Percentiles rank a stretch among this genome's conserved stretches.
Conservation (phyloP, 305 asterid species). For the Fraxinus latifolia region DNA sequence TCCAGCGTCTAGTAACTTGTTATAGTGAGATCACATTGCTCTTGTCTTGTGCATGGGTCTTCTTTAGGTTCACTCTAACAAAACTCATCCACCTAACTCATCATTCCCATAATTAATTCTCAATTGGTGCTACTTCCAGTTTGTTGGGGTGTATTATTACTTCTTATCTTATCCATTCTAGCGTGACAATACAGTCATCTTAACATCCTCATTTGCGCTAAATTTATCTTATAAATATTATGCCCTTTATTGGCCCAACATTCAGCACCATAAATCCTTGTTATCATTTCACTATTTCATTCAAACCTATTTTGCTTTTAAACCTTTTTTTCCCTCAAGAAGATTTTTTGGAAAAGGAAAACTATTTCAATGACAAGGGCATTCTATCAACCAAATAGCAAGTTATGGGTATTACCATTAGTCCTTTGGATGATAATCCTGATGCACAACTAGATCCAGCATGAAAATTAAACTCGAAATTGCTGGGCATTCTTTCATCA, state of each 20-base stretch:
- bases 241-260: neutral
- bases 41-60: neutral
- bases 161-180: neutral
- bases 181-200: neutral
- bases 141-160: neutral
- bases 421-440: conserved; percentile 48
- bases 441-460: conserved; percentile 54
- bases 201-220: neutral
- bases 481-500: conserved; percentile 41
- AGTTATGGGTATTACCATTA: conserved; percentile 41
- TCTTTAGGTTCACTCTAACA: neutral
- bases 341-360: neutral
- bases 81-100: neutral
- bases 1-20: neutral
- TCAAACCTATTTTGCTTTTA: neutral
- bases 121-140: neutral
- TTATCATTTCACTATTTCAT: neutral
- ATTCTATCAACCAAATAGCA: conserved; percentile 9
- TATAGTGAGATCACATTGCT: neutral
- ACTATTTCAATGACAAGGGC: neutral
- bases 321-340: neutral
- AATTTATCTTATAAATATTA: neutral
- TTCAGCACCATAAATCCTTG: neutral
- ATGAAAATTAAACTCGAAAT: conserved; percentile 83
- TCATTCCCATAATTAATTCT: neutral